Base-by-base conservation (phyloP, 495 filamentous ascomycete genomes). In the Glarea lozoyensis region DNA sequence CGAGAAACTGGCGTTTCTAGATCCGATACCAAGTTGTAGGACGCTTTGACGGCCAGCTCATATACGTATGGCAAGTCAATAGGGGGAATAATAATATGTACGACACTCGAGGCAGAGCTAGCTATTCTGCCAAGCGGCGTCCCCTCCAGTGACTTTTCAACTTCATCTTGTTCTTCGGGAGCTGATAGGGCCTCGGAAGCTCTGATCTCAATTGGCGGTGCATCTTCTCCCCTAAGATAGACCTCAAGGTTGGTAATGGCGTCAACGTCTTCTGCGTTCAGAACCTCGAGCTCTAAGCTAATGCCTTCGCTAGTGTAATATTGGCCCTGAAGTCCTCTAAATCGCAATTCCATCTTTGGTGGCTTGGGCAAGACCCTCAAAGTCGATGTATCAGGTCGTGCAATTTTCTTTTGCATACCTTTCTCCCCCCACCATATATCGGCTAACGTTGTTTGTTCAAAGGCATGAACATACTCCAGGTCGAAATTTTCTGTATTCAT, bases 291-390 rank as follows among this genome's bases (percentile, higher is more conserved):
- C 12, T 69, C 64, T 33, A 97, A 60, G 7, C 54, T 53, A 30
- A 95, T 70, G 1, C 62, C 55, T 61, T 99, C 92, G 54, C 90
- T 81, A 2, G 81, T 81, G 54, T 94, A 97, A 60, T 92, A 93
- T 23, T 82, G 76, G 17, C 76, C 67, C 42, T 67, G 66, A 34
- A 82, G 61, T 34, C 76, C 70, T 2, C 72, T 64, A 16, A 84
- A 60, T 19, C 65, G 69, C 24, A 97, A 73, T 46, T 84, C 76
- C 62, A 99, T 80, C 58, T 96, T 97, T 0, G 92, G 92, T 30
- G 92, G 92, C 55, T 92, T 84, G 3, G 90, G 92, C 43, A 87
- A 68, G 24, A 97, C 78, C 35, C 73, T 84, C 22, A 82, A 70
- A 49, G 63, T 49, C 13, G 67, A 65, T 10, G 73, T 64, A 25